Base-by-base conservation (phyloP, 495 filamentous ascomycete genomes). In the Penicillium psychrofluorescens region DNA sequence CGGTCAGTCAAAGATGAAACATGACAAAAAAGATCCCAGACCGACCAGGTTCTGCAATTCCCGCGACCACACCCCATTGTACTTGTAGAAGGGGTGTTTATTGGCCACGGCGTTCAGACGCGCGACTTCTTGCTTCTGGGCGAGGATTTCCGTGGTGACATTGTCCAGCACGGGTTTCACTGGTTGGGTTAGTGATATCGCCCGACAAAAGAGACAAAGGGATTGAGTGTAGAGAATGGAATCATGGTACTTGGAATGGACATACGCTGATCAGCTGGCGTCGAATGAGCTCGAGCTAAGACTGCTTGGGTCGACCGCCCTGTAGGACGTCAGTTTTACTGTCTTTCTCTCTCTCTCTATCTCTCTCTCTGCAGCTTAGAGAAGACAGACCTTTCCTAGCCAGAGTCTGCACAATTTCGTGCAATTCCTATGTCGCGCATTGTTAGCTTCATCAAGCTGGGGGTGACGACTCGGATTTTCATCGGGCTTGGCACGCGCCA, bases 1-100 rank as follows among this genome's bases (percentile, higher is more conserved):
- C 3, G 22, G 22, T 22, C 32, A 56, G 40, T 13, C 56, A 13
- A 43, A 11, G 22, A 22, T 22, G 22, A 22, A 22, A 22, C 22
- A 22, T 6, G 22, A 6, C 22, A 22, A 22, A 28, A 29, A 15
- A 3, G 4, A 27, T 29, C 15, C 12, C 7, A 39, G 7, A 46
- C 68, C 27, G 52, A 84, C 84, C 35, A 84, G 76, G 62, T 92
- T 89, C 67, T 97, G 92, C 16, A 96, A 66, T 49, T 86, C 80
- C 28, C 87, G 79, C 7, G 78, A 75, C 94, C 94, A 98, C 59
- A 86, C 68, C 13, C 71, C 67, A 58, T 96, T 97, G 64, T 90
- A 90, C 55, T 95, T 95, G 80, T 95, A 97, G 68, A 95, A 98
- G 0, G 92, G 90, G 55, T 90, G 81, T 52, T 84, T 70, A 33